A percentile compares a stretch with the other conserved stretches of the same genome.
These are phyloP conservation scores for Trichoderma hamatum DNA, from an alignment of 2,329 filamentous ascomycete genomes.

Conservation along the genomic window DNA sequence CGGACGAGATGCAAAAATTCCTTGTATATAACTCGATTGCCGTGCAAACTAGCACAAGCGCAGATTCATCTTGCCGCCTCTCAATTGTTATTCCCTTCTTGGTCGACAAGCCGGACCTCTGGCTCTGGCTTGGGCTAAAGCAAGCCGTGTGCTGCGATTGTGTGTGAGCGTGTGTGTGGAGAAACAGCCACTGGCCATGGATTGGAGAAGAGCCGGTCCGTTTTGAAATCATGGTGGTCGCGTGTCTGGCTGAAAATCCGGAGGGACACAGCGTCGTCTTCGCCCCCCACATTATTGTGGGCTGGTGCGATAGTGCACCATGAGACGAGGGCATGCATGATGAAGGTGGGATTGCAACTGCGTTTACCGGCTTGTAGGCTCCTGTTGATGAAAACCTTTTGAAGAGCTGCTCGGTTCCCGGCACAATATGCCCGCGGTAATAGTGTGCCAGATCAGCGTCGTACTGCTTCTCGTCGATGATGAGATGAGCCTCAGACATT, in stretches of 20 bases:
- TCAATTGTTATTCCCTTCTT: background rate
- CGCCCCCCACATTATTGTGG: conserved; percentile 13
- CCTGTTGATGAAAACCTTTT: background rate
- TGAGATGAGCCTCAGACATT: background rate
- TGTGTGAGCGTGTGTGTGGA: conserved; percentile 17
- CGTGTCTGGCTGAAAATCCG: conserved; percentile 14
- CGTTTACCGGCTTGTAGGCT: background rate
- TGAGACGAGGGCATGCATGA: background rate
- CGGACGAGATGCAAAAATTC: background rate
- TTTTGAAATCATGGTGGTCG: conserved; percentile 13
- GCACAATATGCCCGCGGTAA: background rate
- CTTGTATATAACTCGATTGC: background rate
- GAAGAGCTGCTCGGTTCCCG: background rate
- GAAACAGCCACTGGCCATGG: background rate
- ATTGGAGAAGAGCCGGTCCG: conserved; percentile 6
- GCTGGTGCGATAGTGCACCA: background rate
- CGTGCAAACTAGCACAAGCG: background rate
- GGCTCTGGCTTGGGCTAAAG: background rate
- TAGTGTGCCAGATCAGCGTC: background rate
- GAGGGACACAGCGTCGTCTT: background rate
- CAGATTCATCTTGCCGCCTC: conserved; percentile 1
- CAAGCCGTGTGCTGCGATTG: background rate
- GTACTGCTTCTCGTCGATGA: background rate
- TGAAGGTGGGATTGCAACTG: background rate
- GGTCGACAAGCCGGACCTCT: background rate